Conservation (phyloP, 192 early-diverging fungal species). For the Rhizophagus clarus region DNA sequence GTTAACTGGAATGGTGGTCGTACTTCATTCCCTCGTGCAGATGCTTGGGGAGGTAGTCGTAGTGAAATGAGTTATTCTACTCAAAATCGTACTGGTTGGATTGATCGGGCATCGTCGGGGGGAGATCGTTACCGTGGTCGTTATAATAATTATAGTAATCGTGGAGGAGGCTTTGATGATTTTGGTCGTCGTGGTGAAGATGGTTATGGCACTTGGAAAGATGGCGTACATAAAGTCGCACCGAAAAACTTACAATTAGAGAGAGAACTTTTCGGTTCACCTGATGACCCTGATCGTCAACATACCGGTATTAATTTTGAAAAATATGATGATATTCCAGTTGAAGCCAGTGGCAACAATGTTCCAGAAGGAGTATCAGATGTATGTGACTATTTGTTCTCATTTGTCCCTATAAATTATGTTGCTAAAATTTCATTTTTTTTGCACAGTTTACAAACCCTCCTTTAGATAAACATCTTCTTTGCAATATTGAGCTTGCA, state of each 20-base stretch:
- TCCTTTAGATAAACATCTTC: constrained; percentile 81
- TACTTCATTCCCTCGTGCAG: constrained; percentile 25
- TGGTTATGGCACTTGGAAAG: constrained; percentile 65
- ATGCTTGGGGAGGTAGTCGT: constrained; percentile 32
- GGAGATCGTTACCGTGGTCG: constrained; percentile 30
- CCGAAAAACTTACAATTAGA: constrained; percentile 80
- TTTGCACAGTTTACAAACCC: constrained; percentile 52
- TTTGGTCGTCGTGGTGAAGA: constrained; percentile 42
- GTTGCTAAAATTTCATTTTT: not conserved
- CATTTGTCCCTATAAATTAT: not conserved
- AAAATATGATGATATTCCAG: constrained; percentile 98
- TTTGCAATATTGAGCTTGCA: constrained; percentile 88
- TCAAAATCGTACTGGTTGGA: constrained; percentile 35
- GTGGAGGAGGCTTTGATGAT: constrained; percentile 12
- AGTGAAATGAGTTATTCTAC: constrained; percentile 35
- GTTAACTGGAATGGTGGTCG: constrained; percentile 25
- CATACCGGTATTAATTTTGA: constrained; percentile 98
- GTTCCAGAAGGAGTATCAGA: constrained; percentile 65
- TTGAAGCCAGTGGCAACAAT: constrained; percentile 80
- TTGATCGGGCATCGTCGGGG: constrained; percentile 46
- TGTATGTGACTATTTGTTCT: not conserved
- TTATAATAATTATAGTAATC: constrained; percentile 37
- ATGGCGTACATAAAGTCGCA: constrained; percentile 80
- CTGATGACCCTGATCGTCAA: constrained; percentile 76
- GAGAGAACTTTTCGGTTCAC: constrained; percentile 70